phyloP scores from a whole-genome alignment of 495 filamentous ascomycete genomes.

The Melanomma pulvis-pyrius region DNA sequence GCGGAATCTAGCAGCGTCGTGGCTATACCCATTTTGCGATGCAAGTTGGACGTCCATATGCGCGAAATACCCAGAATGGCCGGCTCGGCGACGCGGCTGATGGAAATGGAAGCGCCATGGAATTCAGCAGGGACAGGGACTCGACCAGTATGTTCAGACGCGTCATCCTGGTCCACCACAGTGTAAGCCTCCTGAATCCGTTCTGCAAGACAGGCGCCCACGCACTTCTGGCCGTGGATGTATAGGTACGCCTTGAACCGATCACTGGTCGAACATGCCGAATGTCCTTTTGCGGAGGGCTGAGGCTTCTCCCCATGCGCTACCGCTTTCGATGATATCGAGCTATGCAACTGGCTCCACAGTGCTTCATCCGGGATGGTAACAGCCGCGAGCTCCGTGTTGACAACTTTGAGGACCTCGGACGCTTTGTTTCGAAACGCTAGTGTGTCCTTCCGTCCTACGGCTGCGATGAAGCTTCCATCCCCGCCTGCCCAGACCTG shows the following conservation, averaged over 20 bases:
- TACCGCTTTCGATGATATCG: constrained; percentile 9
- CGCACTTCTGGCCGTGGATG: constrained; percentile 63
- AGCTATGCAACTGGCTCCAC: constrained; percentile 55
- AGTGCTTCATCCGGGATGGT: constrained; percentile 61
- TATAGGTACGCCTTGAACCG: constrained; percentile 69
- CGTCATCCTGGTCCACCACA: constrained; percentile 49
- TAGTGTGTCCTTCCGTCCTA: constrained; percentile 58
- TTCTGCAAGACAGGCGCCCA: constrained; percentile 69
- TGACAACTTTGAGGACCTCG: constrained; percentile 68
- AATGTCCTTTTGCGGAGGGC: constrained; percentile 6
- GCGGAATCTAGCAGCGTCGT: constrained; percentile 64
- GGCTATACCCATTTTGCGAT: constrained; percentile 64
- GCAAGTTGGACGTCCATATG: constrained; percentile 69
- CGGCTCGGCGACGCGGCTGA: constrained; percentile 38
- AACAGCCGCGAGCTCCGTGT: constrained; percentile 65
- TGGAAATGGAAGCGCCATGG: constrained; percentile 48
- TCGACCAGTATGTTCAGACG: constrained; percentile 23
- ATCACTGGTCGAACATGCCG: constrained; percentile 42
- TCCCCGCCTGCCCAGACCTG: constrained; percentile 45
- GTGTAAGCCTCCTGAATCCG: constrained; percentile 61
- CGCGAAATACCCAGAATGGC: constrained; percentile 70
- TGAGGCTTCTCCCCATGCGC: constrained; percentile 39
- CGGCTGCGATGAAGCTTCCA: constrained; percentile 59
- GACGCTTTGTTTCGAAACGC: constrained; percentile 60
- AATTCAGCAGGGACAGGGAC: constrained; percentile 16